Conservation (phyloP, 805 yeast species). For the Yarrowia sp. region DNA sequence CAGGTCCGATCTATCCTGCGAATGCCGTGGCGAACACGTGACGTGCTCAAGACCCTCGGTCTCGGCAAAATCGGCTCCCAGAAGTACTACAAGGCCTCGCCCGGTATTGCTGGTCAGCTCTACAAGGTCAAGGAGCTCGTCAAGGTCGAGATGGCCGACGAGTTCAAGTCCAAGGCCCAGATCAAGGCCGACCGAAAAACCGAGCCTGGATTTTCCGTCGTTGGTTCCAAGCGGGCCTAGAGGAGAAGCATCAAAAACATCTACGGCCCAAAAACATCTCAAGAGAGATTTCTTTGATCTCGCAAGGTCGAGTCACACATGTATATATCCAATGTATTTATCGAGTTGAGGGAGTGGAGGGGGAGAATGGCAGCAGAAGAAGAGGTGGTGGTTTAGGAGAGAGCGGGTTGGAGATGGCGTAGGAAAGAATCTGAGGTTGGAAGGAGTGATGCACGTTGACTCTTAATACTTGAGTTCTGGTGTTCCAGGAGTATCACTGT, state of each 20-base stretch:
- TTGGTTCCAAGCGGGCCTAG: constrained; percentile 20
- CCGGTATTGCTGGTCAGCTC: constrained; percentile 81
- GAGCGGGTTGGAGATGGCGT: too few relatives aligned
- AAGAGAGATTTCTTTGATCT: neutral
- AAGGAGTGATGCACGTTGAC: too few relatives aligned
- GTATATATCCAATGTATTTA: constrained; percentile 2
- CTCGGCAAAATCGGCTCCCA: constrained; percentile 68
- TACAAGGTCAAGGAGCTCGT: constrained; percentile 82
- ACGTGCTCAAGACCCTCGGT: constrained; percentile 69
- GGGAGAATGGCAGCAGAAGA: too few relatives aligned
- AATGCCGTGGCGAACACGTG: constrained; percentile 63
- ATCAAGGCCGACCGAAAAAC: constrained; percentile 20
- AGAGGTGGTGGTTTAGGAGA: too few relatives aligned
- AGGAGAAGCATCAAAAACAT: neutral
- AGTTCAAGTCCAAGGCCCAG: constrained; percentile 28
- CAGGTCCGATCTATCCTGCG: constrained; percentile 83
- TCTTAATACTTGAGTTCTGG: too few relatives aligned
- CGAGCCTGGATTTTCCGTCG: constrained; percentile 16
- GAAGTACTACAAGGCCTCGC: constrained; percentile 67
- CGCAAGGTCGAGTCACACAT: neutral
- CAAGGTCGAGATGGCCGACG: constrained; percentile 67
- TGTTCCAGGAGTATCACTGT: too few relatives aligned
- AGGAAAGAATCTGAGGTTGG: too few relatives aligned
- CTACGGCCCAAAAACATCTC: too few relatives aligned
- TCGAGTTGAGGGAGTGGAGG: neutral